Evolutionary conservation across 2,329 filamentous ascomycete genomes (phyloP), one percentile per base, ranked within the genome.

Genomic region (Colletotrichum zoysiae): DNA sequence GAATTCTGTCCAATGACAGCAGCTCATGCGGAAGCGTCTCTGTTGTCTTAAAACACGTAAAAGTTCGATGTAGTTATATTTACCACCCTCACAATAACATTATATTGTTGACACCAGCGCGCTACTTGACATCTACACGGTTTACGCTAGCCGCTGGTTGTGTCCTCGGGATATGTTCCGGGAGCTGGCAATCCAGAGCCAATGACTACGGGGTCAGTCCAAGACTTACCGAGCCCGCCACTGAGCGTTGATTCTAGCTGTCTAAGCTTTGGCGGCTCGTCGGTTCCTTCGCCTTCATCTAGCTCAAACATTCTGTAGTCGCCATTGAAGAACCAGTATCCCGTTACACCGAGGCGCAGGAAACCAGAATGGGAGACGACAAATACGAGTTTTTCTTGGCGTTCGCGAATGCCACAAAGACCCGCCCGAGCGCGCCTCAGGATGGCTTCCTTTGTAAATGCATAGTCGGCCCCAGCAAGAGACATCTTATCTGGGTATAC

Each of bases 281-380:
- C 74, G 2, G 71, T 74, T 1, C 23, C 71, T 11, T 51, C 48
- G 46, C 23, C 33, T 62, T 60, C 76, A 77, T 77, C 83, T 74
- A 90, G 89, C 23, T 88, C 85, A 75, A 92, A 92, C 40, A 92
- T 81, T 16, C 90, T 85, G 78, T 89, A 92, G 76, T 92, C 90
- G 14, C 87, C 87, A 73, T 92, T 92, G 77, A 86, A 87, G 76
- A 84, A 90, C 82, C 82, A 87, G 74, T 82, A 82, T 2, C 89
- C 86, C 11, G 84, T 85, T 9, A 92, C 85, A 11, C 85, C 88
- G 3, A 83, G 78, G n/a, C 90, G 82, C 73, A 92, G 75, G 77
- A 92, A 92, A 0, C 86, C 89, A 2, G 90, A 89, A 79, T 92
- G 90, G 1, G 87, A 88, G 5, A 93, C 89, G 0, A 92, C 90